Percentiles rank a stretch among this genome's conserved stretches.
Conservation (phyloP, 2,329 filamentous ascomycete genomes). For the Aaosphaeria arxii region DNA sequence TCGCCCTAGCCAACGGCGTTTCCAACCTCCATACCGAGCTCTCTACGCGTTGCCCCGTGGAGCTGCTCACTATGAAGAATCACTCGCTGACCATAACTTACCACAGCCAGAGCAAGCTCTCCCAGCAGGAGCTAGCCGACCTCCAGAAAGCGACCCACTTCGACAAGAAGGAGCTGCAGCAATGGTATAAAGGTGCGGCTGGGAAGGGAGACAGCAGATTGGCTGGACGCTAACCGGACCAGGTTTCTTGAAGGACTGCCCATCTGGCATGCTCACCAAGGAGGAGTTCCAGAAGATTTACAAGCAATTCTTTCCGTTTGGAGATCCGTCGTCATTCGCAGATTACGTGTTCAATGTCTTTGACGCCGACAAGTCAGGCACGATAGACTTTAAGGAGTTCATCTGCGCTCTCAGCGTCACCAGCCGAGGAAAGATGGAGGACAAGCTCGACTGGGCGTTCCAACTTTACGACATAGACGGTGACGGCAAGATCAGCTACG, state of each 20-base stretch:
- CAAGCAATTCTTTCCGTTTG: slow-evolving; percentile 98
- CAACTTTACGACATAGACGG: slow-evolving; percentile 99
- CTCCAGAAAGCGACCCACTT: slow-evolving; percentile 97
- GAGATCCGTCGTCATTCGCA: slow-evolving; percentile 94
- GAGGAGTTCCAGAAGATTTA: slow-evolving; percentile 99
- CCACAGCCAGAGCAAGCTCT: slow-evolving; percentile 93
- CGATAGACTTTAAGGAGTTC: slow-evolving; percentile 99
- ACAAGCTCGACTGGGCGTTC: slow-evolving; percentile 99
- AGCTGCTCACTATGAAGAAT: slow-evolving; percentile 20
- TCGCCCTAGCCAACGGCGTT: slow-evolving; percentile 25
- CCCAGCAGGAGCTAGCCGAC: slow-evolving; percentile 90
- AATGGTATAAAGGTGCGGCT: slow-evolving; percentile 94
- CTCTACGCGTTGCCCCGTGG: slow-evolving; percentile 15
- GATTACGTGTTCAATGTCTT: slow-evolving; percentile 99
- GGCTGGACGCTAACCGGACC: slow-evolving; percentile 13
- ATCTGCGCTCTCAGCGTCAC: slow-evolving; percentile 97
- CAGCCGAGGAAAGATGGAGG: slow-evolving; percentile 96
- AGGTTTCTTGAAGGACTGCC: slow-evolving; percentile 99
- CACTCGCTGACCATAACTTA: slow-evolving; percentile 31
- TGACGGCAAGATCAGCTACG: slow-evolving; percentile 97
- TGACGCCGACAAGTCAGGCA: slow-evolving; percentile 93
- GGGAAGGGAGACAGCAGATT: not conserved
- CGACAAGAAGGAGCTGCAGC: slow-evolving; percentile 98
- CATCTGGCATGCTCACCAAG: slow-evolving; percentile 93
- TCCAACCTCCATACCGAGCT: slow-evolving; percentile 21